Conservation (phyloP, 495 filamentous ascomycete genomes). For the Cairneyella variabilis region DNA sequence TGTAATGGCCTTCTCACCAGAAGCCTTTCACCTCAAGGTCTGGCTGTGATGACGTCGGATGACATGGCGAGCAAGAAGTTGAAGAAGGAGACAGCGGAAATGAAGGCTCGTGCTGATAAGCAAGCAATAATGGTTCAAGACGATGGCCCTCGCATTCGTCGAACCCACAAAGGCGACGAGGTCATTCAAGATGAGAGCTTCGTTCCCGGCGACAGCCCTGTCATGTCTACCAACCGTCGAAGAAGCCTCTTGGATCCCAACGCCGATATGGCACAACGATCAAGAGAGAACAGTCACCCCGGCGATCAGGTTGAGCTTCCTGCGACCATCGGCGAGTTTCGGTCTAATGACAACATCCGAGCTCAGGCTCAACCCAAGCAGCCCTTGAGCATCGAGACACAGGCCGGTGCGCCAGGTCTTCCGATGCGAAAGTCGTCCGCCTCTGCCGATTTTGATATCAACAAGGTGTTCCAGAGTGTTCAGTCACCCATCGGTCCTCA, state of each 20-base stretch:
- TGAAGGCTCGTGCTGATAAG: conserved; percentile 67
- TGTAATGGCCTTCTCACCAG: conserved; percentile 69
- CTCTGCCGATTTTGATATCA: conserved; percentile 60
- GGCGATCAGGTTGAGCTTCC: conserved; percentile 24
- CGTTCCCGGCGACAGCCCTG: conserved; percentile 32
- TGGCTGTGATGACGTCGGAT: conserved; percentile 79
- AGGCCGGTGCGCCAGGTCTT: conserved; percentile 31
- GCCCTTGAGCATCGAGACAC: conserved; percentile 46
- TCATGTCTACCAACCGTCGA: conserved; percentile 36
- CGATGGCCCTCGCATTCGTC: conserved; percentile 76
- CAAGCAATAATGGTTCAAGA: conserved; percentile 83
- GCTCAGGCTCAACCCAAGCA: conserved; percentile 26
- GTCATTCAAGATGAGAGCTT: conserved; percentile 64
- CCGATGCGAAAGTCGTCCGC: conserved; percentile 29
- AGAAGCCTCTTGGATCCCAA: conserved; percentile 34
- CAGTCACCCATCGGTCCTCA: conserved; percentile 48
- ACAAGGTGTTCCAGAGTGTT: conserved; percentile 65
- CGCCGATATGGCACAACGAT: conserved; percentile 26
- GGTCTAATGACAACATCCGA: conserved; percentile 31
- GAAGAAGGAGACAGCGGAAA: conserved; percentile 73
- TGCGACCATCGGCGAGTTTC: conserved; percentile 22
- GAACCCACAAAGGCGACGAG: conserved; percentile 95
- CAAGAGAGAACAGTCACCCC: conserved; percentile 27
- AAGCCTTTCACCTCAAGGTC: conserved; percentile 61
- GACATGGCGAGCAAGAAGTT: conserved; percentile 90